Evolutionary conservation across 192 early-diverging fungal species (phyloP), one percentile per base, ranked within the genome.

Genomic region (Radiomyces spectabilis): DNA sequence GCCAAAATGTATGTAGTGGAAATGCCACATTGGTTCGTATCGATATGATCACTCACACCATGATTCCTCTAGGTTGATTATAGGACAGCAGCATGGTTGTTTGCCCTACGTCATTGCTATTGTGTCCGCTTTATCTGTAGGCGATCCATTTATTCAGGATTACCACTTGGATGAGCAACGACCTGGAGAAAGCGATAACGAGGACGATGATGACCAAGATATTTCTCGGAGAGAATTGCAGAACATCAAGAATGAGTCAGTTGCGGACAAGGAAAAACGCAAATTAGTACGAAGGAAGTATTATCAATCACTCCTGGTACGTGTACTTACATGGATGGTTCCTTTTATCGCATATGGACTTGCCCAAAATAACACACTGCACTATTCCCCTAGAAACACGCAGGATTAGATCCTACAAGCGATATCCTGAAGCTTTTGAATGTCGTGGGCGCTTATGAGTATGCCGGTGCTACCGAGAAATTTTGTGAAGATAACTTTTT

Each of bases 61-160:
- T 15, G 16, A 25, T 63, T 65, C 62, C 47, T 63, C 64, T 58
- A 89, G 86, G 85, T 68, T 99, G 38, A 81, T 94, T 21, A 73
- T 94, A 16, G 93, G 89, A 0, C 89, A 91, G 57, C 89, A 98
- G 67, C 74, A 88, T 40, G 79, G 75, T 5, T 87, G 90, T 55
- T 74, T 97, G 48, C 81, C 86, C 5, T 96, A 92, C 63, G 75
- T 93, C 4, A 89, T 98, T 55, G 88, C 87, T 1, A 80, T 98
- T 55, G 94, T 97, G 7, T 82, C 95, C 0, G 93, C 88, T 0
- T 62, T 98, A 41, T 91, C 92, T 1, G 92, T 95, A 1, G 97
- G 93, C 25, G 93, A 98, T 54, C 87, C 91, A 12, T 97, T 99
- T 69, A 70, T 97, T 39, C 76, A 83, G 34, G 86, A 89, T 58